These are phyloP conservation scores for Aspergillus pseudonomiae DNA, from an alignment of 2,329 filamentous ascomycete genomes.

Conservation along the genomic window DNA sequence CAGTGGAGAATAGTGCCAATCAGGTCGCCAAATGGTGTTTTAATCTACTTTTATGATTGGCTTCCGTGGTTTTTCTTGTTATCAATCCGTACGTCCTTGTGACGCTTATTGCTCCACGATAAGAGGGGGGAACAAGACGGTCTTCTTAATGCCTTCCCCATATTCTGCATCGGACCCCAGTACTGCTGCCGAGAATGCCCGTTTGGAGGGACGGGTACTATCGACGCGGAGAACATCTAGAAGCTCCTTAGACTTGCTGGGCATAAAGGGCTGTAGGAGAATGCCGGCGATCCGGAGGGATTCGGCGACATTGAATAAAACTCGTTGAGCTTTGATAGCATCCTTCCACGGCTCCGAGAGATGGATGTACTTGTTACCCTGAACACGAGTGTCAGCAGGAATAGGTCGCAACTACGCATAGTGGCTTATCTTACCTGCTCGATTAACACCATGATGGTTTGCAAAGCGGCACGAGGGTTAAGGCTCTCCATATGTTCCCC, in stretches of 20 bases:
- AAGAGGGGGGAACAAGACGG: constrained; percentile 56
- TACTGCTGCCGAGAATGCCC: constrained; percentile 65
- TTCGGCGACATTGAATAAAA: constrained; percentile 74
- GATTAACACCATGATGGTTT: constrained; percentile 64
- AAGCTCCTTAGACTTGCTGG: constrained; percentile 70
- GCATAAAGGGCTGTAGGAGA: constrained; percentile 89
- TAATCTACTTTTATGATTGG: constrained; percentile 24
- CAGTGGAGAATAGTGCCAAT: constrained; percentile 25
- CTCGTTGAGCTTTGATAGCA: constrained; percentile 54
- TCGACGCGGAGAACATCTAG: constrained; percentile 78
- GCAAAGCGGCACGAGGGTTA: constrained; percentile 67
- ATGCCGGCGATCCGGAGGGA: constrained; percentile 79
- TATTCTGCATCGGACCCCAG: constrained; percentile 71
- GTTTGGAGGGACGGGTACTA: constrained; percentile 49
- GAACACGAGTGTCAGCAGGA: constrained; percentile 10
- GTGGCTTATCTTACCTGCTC: constrained; percentile 53
- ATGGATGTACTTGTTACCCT: constrained; percentile 71
- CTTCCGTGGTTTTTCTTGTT: constrained; percentile 24
- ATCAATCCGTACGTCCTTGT: constrained; percentile 29
- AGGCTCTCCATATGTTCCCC: constrained; percentile 63
- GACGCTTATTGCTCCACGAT: constrained; percentile 39
- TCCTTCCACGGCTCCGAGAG: constrained; percentile 69
- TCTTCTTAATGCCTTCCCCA: constrained; percentile 57
- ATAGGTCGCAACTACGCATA: neutral
- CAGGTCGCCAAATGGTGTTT: constrained; percentile 12